A percentile compares a stretch with the other conserved stretches of the same genome.
phyloP scores from a whole-genome alignment of 345 rosid species.

The Hypericum perforatum region DNA sequence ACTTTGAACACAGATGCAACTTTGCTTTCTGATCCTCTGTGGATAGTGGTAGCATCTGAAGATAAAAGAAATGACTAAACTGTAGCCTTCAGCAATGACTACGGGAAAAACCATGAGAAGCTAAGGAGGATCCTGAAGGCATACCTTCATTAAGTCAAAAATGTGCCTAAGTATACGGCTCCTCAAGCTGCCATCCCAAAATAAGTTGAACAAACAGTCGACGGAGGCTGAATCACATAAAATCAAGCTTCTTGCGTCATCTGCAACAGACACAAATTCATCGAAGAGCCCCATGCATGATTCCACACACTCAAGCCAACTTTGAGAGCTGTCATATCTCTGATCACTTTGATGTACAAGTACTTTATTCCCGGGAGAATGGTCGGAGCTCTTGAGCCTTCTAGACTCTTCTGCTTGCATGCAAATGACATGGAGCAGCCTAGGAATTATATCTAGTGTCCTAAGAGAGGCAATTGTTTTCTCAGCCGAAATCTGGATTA shows the following conservation, averaged over 20 bases:
- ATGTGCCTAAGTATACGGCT: slow-evolving; percentile 47
- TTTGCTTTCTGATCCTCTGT: slow-evolving; percentile 60
- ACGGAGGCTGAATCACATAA: slow-evolving; percentile 50
- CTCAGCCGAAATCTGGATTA: slow-evolving; percentile 57
- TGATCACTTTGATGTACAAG: slow-evolving; percentile 20
- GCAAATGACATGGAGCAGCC: slow-evolving; percentile 70
- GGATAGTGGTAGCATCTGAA: slow-evolving; percentile 47
- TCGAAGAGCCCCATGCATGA: slow-evolving; percentile 48
- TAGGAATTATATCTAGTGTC: slow-evolving; percentile 56
- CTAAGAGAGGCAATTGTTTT: slow-evolving; percentile 60
- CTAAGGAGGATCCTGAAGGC: slow-evolving; percentile 3
- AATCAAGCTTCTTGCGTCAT: slow-evolving; percentile 49
- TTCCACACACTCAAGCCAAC: slow-evolving; percentile 53
- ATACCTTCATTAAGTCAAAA: slow-evolving; percentile 84
- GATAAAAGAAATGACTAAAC: slow-evolving; percentile 6
- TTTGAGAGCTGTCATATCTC: slow-evolving; percentile 24
- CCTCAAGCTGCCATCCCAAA: slow-evolving; percentile 77
- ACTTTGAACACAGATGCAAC: slow-evolving; percentile 71
- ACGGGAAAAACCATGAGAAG: not conserved
- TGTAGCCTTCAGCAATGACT: slow-evolving; percentile 3
- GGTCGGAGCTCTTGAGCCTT: slow-evolving; percentile 22
- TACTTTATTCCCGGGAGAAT: slow-evolving; percentile 23
- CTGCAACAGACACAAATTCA: slow-evolving; percentile 46
- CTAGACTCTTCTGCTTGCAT: slow-evolving; percentile 57
- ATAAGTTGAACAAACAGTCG: slow-evolving; percentile 78